phyloP scores from a whole-genome alignment of 2,329 filamentous ascomycete species.

The Fusarium compactum region DNA sequence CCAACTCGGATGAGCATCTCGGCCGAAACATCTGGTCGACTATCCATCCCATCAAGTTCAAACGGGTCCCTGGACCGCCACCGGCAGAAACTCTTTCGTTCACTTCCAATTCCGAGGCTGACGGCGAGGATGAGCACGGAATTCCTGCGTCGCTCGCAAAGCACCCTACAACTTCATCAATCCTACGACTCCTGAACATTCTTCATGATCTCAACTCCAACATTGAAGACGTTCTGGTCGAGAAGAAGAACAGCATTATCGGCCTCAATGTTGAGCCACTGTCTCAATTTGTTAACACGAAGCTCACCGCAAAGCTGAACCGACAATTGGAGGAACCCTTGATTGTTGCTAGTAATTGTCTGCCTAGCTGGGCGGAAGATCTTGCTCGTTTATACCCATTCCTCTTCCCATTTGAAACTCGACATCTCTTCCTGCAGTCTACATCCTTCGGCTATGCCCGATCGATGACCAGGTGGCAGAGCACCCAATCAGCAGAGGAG shows the following conservation, averaged over 20 bases:
- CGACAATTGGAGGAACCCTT: slow-evolving; percentile 95
- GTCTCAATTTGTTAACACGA: slow-evolving; percentile 97
- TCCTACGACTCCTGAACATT: slow-evolving; percentile 88
- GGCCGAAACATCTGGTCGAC: slow-evolving; percentile 88
- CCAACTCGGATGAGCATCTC: slow-evolving; percentile 70
- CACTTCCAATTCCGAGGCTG: slow-evolving; percentile 59
- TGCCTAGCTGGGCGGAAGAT: slow-evolving; percentile 97
- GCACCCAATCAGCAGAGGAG: slow-evolving; percentile 84
- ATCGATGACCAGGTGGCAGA: slow-evolving; percentile 98
- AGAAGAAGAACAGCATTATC: slow-evolving; percentile 74
- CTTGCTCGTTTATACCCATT: slow-evolving; percentile 94
- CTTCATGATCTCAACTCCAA: slow-evolving; percentile 94
- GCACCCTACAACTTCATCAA: slow-evolving; percentile 85
- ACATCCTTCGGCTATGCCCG: slow-evolving; percentile 98
- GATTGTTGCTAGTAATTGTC: slow-evolving; percentile 95
- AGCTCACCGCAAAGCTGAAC: slow-evolving; percentile 97
- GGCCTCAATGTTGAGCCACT: slow-evolving; percentile 84
- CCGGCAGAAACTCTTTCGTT: slow-evolving; percentile 77
- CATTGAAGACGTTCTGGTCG: slow-evolving; percentile 87
- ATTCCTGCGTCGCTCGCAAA: slow-evolving; percentile 85
- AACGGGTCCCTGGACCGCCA: slow-evolving; percentile 84
- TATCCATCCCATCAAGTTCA: slow-evolving; percentile 92
- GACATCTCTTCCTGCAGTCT: slow-evolving; percentile 95
- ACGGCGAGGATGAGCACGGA: slow-evolving; percentile 67
- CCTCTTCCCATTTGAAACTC: slow-evolving; percentile 96